Base-by-base conservation (phyloP, 2,329 filamentous ascomycete genomes). In the Colletotrichum liaoningense region DNA sequence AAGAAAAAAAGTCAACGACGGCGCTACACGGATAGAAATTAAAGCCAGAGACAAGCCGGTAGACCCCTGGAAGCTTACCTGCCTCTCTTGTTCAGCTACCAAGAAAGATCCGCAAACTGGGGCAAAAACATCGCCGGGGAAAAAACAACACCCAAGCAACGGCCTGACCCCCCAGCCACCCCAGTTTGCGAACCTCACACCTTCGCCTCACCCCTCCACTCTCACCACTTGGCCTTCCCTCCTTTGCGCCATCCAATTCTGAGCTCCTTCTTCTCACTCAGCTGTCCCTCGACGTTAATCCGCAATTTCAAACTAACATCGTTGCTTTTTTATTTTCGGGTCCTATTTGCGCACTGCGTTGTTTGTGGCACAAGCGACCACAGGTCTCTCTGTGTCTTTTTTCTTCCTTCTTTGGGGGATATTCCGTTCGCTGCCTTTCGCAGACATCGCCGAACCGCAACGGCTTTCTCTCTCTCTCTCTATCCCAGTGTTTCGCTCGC, bases 71-170 rank as follows among this genome's bases (percentile, higher is more conserved):
- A 28, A 63, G 60, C 60, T 63, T 56, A 35, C 63, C 63, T 64
- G 63, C 49, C 63, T 56, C 49, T 60, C 66, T 64, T 55, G 60
- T 65, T 63, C 67, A 73, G 70, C 70, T 73, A 28, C 62, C 42
- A 49, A 49, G 42, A n/a, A 70, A 73, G 70, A 70, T 70, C 69
- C 69, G 69, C 66, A 16, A 33, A 56, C 42, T 58, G 59, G 67
- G 60, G 62, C 60, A 49, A 65, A 69, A 65, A 69, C 67, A 69
- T 69, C 67, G 67, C 55, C 33, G 49, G 46, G 63, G 49, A 46
- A 67, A 62, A 62, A 67, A 64, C 69, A 71, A 56, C 62, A 69
- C 60, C 67, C 60, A 68, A 57, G 66, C 67, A 73, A 70, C 70
- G 55, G 56, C 55, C 55, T 46, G 54, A 24, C 42, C 42, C 60